These are phyloP conservation scores for Candida incommunis DNA, from an alignment of 805 yeast genomes.

Conservation along the genomic window DNA sequence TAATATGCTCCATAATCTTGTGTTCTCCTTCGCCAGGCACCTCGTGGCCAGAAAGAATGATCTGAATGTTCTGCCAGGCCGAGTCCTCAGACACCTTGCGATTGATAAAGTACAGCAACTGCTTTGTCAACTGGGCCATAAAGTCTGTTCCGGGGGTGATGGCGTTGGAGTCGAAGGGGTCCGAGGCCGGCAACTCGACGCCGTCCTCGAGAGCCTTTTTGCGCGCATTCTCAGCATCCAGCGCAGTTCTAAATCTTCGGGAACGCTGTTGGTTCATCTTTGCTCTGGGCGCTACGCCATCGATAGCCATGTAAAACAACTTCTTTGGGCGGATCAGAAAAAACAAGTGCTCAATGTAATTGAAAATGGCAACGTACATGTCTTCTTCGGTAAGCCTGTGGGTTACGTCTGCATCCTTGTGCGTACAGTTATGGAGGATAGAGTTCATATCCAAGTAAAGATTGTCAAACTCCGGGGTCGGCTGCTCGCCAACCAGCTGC, in stretches of 20 bases:
- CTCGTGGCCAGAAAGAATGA: conserved; percentile 85
- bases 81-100: conserved; percentile 80
- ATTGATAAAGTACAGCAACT: conserved; percentile 83
- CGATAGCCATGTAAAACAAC: conserved; percentile 87
- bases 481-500: conserved; percentile 65
- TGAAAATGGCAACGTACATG: conserved; percentile 83
- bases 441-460: conserved; percentile 96
- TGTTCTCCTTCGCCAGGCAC: conserved; percentile 99
- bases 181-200: conserved; percentile 33
- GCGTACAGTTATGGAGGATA: conserved; percentile 84
- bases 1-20: conserved; percentile 88
- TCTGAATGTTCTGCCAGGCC: conserved; percentile 83
- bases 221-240: conserved; percentile 63
- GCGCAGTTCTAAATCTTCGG: conserved; percentile 82
- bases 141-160: conserved; percentile 99
- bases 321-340: conserved; percentile 82
- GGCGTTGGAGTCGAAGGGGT: conserved; percentile 85
- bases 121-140: conserved; percentile 77
- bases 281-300: conserved; percentile 98
- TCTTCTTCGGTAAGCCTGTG: conserved; percentile 71
- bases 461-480: conserved; percentile 89
- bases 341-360: conserved; percentile 87
- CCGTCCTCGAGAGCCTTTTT: conserved; percentile 55
- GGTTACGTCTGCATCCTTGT: conserved; percentile 57
- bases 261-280: conserved; percentile 96